Conservation (phyloP, 495 filamentous ascomycete species). For the Neurospora sp. region DNA sequence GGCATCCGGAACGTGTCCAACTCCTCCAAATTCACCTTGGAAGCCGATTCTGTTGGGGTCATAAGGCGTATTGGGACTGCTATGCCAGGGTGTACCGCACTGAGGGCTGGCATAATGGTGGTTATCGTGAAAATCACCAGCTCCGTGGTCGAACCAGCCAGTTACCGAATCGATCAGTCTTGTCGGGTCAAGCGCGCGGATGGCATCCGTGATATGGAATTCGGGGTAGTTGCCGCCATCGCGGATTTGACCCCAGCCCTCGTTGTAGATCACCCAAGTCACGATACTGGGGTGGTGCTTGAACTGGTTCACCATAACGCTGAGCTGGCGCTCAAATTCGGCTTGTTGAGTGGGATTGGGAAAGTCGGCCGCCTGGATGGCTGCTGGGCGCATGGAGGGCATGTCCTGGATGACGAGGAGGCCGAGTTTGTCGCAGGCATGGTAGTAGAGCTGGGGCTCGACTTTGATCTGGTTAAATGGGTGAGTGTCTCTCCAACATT, state of each 20-base stretch:
- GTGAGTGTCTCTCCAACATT: neutral
- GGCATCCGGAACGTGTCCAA: constrained; percentile 50
- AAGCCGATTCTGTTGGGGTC: constrained; percentile 51
- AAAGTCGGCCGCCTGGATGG: constrained; percentile 11
- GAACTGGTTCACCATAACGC: constrained; percentile 49
- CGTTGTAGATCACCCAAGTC: constrained; percentile 55
- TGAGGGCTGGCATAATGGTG: constrained; percentile 64
- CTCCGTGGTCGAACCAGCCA: constrained; percentile 53
- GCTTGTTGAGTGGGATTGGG: constrained; percentile 41
- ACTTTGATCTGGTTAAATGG: constrained; percentile 49
- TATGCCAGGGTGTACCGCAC: constrained; percentile 57
- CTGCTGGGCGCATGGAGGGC: constrained; percentile 40
- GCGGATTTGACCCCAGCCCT: constrained; percentile 55
- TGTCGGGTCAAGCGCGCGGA: constrained; percentile 49
- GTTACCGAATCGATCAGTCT: constrained; percentile 49
- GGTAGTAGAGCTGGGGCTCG: constrained; percentile 54
- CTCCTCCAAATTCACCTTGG: constrained; percentile 60
- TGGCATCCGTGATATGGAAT: constrained; percentile 40
- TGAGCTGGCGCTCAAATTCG: constrained; percentile 54
- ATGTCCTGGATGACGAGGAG: constrained; percentile 60
- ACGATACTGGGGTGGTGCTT: constrained; percentile 53
- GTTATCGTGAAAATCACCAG: constrained; percentile 51
- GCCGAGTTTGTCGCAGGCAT: constrained; percentile 54
- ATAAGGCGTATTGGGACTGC: constrained; percentile 42
- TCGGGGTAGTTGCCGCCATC: constrained; percentile 37